These are phyloP conservation scores for Leccinum aurantiacum DNA, from an alignment of 768 basidiomycete genomes.

Conservation along the genomic window DNA sequence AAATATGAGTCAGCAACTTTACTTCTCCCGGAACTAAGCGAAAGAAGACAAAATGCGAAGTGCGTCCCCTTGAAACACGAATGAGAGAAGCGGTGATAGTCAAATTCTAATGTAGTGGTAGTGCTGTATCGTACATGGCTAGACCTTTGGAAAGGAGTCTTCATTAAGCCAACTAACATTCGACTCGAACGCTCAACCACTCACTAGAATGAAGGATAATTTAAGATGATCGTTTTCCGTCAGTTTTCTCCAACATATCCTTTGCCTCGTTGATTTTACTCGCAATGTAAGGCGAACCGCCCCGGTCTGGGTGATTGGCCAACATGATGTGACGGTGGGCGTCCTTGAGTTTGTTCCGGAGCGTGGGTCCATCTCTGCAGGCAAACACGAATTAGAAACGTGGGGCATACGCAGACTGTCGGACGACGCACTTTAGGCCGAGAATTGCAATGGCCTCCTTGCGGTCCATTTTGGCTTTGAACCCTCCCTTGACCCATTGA, in stretches of 20 bases:
- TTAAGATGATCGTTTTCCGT: conserved; percentile 42
- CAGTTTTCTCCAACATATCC: conserved; percentile 83
- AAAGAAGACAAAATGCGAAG: too few relatives aligned
- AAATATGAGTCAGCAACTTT: neutral
- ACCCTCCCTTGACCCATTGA: conserved; percentile 74
- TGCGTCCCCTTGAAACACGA: neutral
- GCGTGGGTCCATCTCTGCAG: conserved; percentile 43
- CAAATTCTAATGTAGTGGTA: conserved; percentile 15
- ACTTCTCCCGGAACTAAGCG: too few relatives aligned
- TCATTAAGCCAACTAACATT: conserved; percentile 4
- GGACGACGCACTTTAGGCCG: conserved; percentile 87
- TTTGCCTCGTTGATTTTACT: conserved; percentile 99
- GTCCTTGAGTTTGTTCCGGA: conserved; percentile 85
- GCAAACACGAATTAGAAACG: neutral
- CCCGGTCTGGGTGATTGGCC: conserved; percentile 97
- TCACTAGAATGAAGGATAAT: conserved; percentile 11
- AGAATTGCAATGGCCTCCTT: conserved; percentile 90
- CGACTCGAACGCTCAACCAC: neutral
- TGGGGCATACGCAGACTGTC: neutral
- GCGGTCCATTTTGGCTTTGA: conserved; percentile 87
- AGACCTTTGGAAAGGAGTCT: neutral
- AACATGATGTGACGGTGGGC: conserved; percentile 97
- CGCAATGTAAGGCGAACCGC: conserved; percentile 96
- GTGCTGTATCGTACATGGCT: conserved; percentile 23
- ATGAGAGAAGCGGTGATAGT: conserved; percentile 9